Evolutionary conservation across 2,329 filamentous ascomycete genomes (phyloP).

Genomic region (Paecilomyces niveus): DNA sequence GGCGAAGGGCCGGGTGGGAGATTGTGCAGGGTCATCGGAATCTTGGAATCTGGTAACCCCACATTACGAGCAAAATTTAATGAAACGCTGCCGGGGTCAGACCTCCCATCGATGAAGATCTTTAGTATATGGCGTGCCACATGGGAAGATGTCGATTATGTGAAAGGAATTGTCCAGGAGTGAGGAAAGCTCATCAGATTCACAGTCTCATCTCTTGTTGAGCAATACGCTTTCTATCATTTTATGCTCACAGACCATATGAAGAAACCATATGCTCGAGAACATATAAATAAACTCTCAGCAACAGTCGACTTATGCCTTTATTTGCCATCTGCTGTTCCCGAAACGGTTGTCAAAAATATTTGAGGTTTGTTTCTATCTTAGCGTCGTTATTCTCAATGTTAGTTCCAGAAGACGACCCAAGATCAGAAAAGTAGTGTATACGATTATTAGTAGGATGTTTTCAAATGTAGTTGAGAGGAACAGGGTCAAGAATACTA

Average conservation of each 20-base stretch:
- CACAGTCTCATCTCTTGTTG: neutral
- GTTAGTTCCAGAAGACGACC: too few species aligned
- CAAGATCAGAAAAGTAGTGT: too few species aligned
- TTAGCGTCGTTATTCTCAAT: too few species aligned
- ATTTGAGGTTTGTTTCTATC: too few species aligned
- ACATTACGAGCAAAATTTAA: neutral
- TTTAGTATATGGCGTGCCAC: neutral
- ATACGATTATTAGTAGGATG: too few species aligned
- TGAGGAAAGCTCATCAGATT: neutral
- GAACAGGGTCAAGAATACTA: neutral
- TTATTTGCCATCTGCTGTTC: too few species aligned
- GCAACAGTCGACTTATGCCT: too few species aligned
- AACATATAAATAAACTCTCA: neutral
- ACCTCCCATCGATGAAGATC: neutral
- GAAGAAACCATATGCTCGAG: neutral
- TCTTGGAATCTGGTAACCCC: neutral
- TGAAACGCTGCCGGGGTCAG: neutral
- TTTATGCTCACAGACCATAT: neutral
- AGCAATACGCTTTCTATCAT: neutral
- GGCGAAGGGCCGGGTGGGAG: neutral
- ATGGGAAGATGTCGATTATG: conserved; percentile 1
- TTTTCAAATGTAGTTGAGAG: neutral
- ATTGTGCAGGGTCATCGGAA: conserved; percentile 1
- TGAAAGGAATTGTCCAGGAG: neutral
- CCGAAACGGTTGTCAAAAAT: too few species aligned